Evolutionary conservation across 1,284 basidiomycete genomes (phyloP), one percentile per base, ranked within the genome.

Genomic region (Ustilago lituana): DNA sequence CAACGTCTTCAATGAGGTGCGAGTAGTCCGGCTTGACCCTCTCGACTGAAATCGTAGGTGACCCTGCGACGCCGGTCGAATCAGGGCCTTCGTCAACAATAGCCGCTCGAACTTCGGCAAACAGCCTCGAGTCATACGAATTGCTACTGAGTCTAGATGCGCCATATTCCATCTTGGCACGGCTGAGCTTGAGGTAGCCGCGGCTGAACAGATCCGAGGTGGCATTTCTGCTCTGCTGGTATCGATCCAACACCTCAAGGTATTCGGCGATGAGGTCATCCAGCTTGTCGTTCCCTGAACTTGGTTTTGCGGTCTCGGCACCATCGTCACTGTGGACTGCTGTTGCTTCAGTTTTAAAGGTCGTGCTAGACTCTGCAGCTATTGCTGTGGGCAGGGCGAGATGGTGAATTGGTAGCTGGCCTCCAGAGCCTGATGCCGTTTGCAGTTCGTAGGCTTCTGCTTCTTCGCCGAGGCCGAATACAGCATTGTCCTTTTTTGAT

Each of bases 121-220:
- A 38, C 49, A 77, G 50, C 10, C 69, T 53, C 32, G 45, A 65
- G 40, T 77, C 73, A 40, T 74, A 77, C 17, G 55, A 54, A 32
- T 74, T 69, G 27, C 53, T 46, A 32, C 73, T 61, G 3, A 74
- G 12, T 1, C 67, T 52, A 41, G 58, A 60, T 5, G 58, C 24
- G 9, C 73, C 63, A 29, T 68, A 49, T 43, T 63, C 61, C 49
- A 77, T 66, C 60, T 74, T 74, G 36, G 74, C 69, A 11, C 61
- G 56, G 29, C 69, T 54, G 14, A 77, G 66, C 33, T 73, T 62
- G 5, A 58, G 37, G 19, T 52, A 77, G 15, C 66, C 73, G 5
- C 47, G 49, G 23, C 53, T 37, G 24, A 74, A 53, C 2, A 39
- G 15, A 4, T 53, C 31, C 10, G 46, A 24, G 3, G 38, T 35